A percentile compares a stretch with the other conserved stretches of the same genome.
phyloP scores from a whole-genome alignment of 164 flowering plant genomes.

The Hamamelis virginiana region DNA sequence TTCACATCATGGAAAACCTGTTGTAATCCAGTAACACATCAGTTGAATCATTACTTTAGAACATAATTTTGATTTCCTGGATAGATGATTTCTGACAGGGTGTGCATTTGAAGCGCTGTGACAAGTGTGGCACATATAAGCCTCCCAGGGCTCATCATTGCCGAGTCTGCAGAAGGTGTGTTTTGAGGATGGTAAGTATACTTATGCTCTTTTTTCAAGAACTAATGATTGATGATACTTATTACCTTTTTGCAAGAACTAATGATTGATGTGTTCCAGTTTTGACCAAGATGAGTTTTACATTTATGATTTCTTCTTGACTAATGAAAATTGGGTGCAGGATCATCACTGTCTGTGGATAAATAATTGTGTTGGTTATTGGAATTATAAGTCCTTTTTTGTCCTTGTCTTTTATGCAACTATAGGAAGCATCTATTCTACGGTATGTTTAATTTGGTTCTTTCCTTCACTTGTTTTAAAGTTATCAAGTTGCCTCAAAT shows the following conservation, averaged over 20 bases:
- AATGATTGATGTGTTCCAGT: neutral
- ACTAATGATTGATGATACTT: no score
- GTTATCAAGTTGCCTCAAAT: neutral
- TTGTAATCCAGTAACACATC: neutral
- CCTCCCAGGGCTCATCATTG: conserved; percentile 65
- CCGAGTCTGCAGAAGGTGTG: conserved; percentile 54
- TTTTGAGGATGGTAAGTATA: conserved; percentile 48
- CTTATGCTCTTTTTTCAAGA: neutral
- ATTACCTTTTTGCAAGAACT: neutral
- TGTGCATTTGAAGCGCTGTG: conserved; percentile 38
- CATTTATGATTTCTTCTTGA: conserved; percentile 6
- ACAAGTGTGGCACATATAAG: conserved; percentile 52
- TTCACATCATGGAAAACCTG: no score
- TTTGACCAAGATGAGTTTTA: neutral
- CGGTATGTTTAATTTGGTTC: conserved; percentile 31
- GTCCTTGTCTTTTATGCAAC: conserved; percentile 43
- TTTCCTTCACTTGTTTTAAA: neutral
- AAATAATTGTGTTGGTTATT: conserved; percentile 56
- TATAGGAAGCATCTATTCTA: conserved; percentile 45
- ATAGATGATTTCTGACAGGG: conserved; percentile 26
- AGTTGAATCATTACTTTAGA: neutral
- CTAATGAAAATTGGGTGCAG: conserved; percentile 27
- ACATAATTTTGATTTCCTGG: neutral
- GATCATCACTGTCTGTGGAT: conserved; percentile 63
- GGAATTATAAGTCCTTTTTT: conserved; percentile 49